Evolutionary conservation across 2,329 filamentous ascomycete species (phyloP), one percentile per base, ranked within the genome.

Genomic region (Aureobasidium melanogenum): DNA sequence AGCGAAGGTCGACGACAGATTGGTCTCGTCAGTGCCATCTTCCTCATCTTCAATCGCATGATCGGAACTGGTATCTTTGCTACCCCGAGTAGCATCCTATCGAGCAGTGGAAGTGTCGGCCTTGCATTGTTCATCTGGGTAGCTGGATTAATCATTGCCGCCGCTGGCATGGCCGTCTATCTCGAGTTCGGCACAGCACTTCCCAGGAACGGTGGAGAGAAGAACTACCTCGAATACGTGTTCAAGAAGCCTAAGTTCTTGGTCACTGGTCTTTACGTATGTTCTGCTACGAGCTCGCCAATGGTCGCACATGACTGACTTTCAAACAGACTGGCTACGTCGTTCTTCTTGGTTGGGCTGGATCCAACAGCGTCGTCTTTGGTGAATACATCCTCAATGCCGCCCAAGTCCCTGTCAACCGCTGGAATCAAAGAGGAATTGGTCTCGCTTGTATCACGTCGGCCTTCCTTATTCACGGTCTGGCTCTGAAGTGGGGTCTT

Each of bases 321-420:
- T 19, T 19, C 5, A 6, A 9, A 30, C 36, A 54, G 50, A 54
- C 73, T 26, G 79, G 81, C 32, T 87, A 87, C 64, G 81, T 86
- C 14, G 68, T 88, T 28, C 77, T 88, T 1, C 79, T 88, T 19
- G 84, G 74, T 14, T 88, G 84, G 84, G 84, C 84, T 0, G 82
- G 82, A 7, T 82, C 82, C 15, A 88, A 88, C 71, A 86, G 82
- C 0, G 83, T 89, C 64, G 80, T 88, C 41, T 88, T 89, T 65
- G 85, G 85, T 63, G 84, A 88, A 69, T 88, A 88, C 71, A 84
- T 89, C 61, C 78, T 89, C 1, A 79, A 86, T 68, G 86, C 86
- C 9, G 82, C 85, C 12, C 75, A 83, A 14, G 78, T 84, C 24
- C 81, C 88, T 65, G 82, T 86, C 26, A 80, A 76, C 52, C 77